These are phyloP conservation scores for Cenchrus purpureus DNA, from an alignment of 176 grass and related monocot species.

Conservation along the genomic window DNA sequence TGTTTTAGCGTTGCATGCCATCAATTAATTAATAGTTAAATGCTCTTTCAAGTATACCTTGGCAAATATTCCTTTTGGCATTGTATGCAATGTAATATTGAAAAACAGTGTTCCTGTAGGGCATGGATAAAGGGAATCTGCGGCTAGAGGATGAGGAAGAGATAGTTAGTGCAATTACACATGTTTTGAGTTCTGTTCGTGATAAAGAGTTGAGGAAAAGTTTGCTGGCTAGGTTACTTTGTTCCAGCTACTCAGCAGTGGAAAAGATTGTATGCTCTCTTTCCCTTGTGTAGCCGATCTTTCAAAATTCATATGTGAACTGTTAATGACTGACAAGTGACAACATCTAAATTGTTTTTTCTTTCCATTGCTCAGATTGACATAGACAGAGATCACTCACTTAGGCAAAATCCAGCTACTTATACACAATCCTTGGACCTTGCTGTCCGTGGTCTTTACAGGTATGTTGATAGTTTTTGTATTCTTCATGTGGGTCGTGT, in stretches of 20 bases:
- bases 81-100: conserved; percentile 43
- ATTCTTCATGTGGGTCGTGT: conserved; percentile 5
- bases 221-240: conserved; percentile 81
- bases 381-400: conserved; percentile 63
- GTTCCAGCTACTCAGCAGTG: conserved; percentile 71
- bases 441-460: conserved; percentile 84
- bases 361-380: conserved; percentile 56
- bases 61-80: background rate
- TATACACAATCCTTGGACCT: conserved; percentile 65
- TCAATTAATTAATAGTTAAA: conserved; percentile 8
- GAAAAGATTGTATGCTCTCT: conserved; percentile 83
- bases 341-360: conserved; percentile 15
- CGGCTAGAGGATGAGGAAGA: conserved; percentile 86
- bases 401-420: conserved; percentile 69
- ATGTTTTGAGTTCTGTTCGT: conserved; percentile 65
- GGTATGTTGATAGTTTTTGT: conserved; percentile 49
- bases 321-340: background rate
- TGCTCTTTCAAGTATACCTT: background rate
- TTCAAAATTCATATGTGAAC: conserved; percentile 4
- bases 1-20: background rate
- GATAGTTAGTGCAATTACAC: conserved; percentile 78
- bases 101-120: conserved; percentile 59
- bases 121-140: conserved; percentile 68
- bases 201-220: conserved; percentile 76
- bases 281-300: conserved; percentile 19